Evolutionary conservation across 768 basidiomycete species (phyloP).

Genomic region (Porpolomopsis calyptriformis): DNA sequence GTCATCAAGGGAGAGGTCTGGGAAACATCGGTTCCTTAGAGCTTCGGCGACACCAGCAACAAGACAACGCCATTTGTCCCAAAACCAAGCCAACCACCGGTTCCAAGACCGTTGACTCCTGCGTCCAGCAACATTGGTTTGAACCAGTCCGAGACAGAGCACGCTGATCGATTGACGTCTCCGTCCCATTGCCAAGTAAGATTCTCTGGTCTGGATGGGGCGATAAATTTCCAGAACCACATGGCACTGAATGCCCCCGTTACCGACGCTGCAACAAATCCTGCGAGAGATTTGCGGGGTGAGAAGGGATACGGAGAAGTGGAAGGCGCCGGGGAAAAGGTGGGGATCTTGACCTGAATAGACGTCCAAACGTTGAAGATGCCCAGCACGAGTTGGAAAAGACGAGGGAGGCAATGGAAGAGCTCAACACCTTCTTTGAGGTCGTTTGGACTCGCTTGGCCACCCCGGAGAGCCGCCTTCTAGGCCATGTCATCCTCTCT

Average conservation of each 20-base stretch:
- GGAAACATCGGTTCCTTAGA: conserved; percentile 47
- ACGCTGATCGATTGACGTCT: conserved; percentile 28
- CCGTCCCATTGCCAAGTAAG: conserved; percentile 49
- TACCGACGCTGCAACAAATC: conserved; percentile 66
- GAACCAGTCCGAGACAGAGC: no score
- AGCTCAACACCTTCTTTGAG: neutral
- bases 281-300: conserved; percentile 74
- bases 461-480: neutral
- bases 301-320: conserved; percentile 54
- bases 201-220: conserved; percentile 31
- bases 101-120: conserved; percentile 4
- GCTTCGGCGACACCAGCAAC: conserved; percentile 85
- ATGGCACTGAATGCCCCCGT: conserved; percentile 60
- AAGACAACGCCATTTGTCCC: conserved; percentile 46
- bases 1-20: conserved; percentile 77
- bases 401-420: neutral
- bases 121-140: conserved; percentile 2
- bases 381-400: conserved; percentile 22
- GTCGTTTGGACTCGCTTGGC: neutral
- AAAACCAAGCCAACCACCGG: conserved; percentile 41
- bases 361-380: conserved; percentile 84
- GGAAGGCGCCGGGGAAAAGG: conserved; percentile 30
- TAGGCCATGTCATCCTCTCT: neutral
- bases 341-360: conserved; percentile 63
- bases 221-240: conserved; percentile 63